Evolutionary conservation across 2,329 filamentous ascomycete species (phyloP).

Genomic region (Lecanicillium sp.): DNA sequence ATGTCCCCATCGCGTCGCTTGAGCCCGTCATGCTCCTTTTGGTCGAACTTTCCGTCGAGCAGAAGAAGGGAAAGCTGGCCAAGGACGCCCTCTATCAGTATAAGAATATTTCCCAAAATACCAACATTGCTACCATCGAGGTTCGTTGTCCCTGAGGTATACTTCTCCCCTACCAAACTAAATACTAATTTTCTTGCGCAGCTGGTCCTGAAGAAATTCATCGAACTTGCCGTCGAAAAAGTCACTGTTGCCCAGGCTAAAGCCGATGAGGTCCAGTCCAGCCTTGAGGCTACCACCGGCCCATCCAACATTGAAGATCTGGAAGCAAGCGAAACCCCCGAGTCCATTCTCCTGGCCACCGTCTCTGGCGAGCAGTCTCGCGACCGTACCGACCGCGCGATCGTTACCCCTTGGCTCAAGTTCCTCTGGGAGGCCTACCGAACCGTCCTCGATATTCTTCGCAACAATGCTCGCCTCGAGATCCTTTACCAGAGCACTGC

Average conservation of each 20-base stretch:
- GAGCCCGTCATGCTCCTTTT: slow-evolving; percentile 98
- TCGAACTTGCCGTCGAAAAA: slow-evolving; percentile 92
- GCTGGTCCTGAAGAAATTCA: slow-evolving; percentile 95
- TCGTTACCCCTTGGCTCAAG: slow-evolving; percentile 98
- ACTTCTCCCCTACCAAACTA: background rate
- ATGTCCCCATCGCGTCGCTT: slow-evolving; percentile 89
- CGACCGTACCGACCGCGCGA: slow-evolving; percentile 94
- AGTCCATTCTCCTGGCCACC: slow-evolving; percentile 94
- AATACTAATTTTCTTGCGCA: slow-evolving; percentile 25
- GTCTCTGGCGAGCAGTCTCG: slow-evolving; percentile 96
- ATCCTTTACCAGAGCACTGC: slow-evolving; percentile 98
- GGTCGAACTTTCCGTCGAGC: slow-evolving; percentile 91
- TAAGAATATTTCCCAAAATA: slow-evolving; percentile 99
- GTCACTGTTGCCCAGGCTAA: slow-evolving; percentile 93
- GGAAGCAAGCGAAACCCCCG: slow-evolving; percentile 93
- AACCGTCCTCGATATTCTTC: slow-evolving; percentile 94
- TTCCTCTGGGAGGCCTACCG: slow-evolving; percentile 99
- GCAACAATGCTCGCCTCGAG: slow-evolving; percentile 97
- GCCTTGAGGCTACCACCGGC: slow-evolving; percentile 58
- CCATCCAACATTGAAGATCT: slow-evolving; percentile 81
- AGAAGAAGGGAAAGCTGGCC: slow-evolving; percentile 95
- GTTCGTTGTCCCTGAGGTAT: slow-evolving; percentile 32
- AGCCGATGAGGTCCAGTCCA: slow-evolving; percentile 89
- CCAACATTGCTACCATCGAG: slow-evolving; percentile 96
- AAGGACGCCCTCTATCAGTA: slow-evolving; percentile 99